These are phyloP conservation scores for Inga leiocalycina DNA, from an alignment of 306 rosid species.

Conservation along the genomic window DNA sequence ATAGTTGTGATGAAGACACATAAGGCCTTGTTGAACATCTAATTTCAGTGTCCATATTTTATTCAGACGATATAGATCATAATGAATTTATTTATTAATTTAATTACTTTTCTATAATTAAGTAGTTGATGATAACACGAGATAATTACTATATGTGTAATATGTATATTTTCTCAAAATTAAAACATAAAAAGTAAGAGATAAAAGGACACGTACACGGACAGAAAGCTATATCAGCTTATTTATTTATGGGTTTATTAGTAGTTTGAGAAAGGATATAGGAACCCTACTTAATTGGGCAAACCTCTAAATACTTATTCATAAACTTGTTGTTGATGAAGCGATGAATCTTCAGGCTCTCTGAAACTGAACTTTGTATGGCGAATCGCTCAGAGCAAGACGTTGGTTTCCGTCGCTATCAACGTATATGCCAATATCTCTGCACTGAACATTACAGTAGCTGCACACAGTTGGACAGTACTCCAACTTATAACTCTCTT, in stretches of 20 bases:
- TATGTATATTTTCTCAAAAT: background rate
- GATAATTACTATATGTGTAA: background rate
- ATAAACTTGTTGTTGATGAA: too few species aligned
- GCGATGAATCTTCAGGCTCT: too few species aligned
- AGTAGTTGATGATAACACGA: too few species aligned
- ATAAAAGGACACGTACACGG: background rate
- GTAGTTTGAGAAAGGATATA: background rate
- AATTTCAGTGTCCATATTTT: too few species aligned
- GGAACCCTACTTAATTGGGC: background rate
- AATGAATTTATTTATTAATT: too few species aligned
- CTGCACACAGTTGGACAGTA: conserved; percentile 59
- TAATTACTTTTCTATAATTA: too few species aligned
- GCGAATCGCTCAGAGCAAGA: background rate
- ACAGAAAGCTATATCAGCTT: background rate
- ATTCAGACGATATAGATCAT: background rate
- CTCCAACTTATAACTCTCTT: conserved; percentile 19
- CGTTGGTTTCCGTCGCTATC: conserved; percentile 25
- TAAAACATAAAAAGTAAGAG: background rate
- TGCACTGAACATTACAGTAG: conserved; percentile 44
- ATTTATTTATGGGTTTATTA: background rate
- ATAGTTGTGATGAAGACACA: too few species aligned
- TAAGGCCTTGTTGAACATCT: too few species aligned
- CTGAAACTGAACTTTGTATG: too few species aligned
- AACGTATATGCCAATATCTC: conserved; percentile 36
- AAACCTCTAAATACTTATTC: background rate